These are phyloP conservation scores for Dioscorea cayenensis DNA, from an alignment of 116 monocot genomes.

Conservation along the genomic window DNA sequence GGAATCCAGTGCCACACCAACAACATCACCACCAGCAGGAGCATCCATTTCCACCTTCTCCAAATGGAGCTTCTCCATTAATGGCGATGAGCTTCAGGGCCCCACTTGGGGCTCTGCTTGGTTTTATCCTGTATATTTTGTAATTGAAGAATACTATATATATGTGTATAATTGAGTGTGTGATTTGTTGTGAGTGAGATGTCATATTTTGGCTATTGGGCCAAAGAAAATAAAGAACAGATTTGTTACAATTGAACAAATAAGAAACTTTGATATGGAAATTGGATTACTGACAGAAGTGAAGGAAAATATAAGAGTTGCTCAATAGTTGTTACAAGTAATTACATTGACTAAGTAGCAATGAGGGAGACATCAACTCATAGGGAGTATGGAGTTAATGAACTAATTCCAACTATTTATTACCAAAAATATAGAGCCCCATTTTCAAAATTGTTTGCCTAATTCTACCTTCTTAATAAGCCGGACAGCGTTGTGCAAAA, in stretches of 20 bases:
- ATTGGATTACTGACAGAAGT: too few species aligned
- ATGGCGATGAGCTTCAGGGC: conserved; percentile 29
- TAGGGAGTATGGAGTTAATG: neutral
- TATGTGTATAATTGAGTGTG: neutral
- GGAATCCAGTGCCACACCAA: neutral
- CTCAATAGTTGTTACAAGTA: too few species aligned
- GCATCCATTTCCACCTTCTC: neutral
- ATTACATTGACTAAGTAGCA: too few species aligned
- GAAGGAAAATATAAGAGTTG: too few species aligned
- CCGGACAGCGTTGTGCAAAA: conserved; percentile 78
- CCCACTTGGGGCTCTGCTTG: conserved; percentile 38
- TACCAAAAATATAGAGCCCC: neutral
- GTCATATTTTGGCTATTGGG: too few species aligned
- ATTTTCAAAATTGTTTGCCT: conserved; percentile 47
- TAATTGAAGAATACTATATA: conserved; percentile 2
- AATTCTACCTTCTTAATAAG: conserved; percentile 83
- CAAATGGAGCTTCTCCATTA: conserved; percentile 23
- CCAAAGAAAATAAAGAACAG: too few species aligned
- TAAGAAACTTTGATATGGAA: too few species aligned
- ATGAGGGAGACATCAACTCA: neutral
- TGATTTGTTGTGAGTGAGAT: conserved; percentile 6
- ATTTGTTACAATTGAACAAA: too few species aligned
- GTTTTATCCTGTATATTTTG: conserved; percentile 12
- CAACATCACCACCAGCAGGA: conserved; percentile 3
- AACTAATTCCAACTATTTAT: neutral